Base-by-base conservation (phyloP, 208 protist species). In the Leishmania major region DNA sequence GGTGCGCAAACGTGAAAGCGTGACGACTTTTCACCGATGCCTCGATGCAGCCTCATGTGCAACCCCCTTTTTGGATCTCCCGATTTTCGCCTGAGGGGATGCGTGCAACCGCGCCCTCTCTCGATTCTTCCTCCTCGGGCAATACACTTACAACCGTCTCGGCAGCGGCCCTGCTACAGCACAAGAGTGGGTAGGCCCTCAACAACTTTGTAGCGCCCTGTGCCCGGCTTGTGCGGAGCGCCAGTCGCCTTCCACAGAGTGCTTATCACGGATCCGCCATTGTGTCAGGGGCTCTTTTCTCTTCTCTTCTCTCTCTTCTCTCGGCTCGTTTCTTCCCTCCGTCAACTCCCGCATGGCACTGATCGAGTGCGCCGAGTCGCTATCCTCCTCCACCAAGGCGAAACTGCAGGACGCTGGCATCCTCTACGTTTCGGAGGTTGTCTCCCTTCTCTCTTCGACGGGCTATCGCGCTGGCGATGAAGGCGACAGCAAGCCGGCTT, bases 331-430 rank as follows among this genome's bases (percentile, higher is more conserved):
- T 13, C 19, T 5, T 3, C 51, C 17, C 10, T 55, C 17, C 15
- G 8, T 69, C 64, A 69, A 37, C 6, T 40, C n/a, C 22, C n/a
- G 5, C 17, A 86, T 86, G 82, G 77, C 82, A 10, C 60, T 64
- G 7, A 78, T 86, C 8, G 82, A 86, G 62, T 82, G 77, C 66
- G 55, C 55, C 17, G 82, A 79, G 22, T 53, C 3, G 19, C 62
- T 86, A 0, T 86, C 82, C 3, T 53, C 28, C 74, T 66, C 82
- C 28, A 86, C 94, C 11, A 97, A 96, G 78, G 89, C 92, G 31
- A 96, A 94, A 77, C 71, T 95, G 80, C 94, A 95, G 75, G 88
- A 95, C 77, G 85, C 83, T 35, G 94, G 92, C 28, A 37, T 96
- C 6, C 71, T 97, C 17, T 91, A 88, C 79, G 79, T 94, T 7